Base-by-base conservation (phyloP, 306 rosid genomes). In the Betula pendula region DNA sequence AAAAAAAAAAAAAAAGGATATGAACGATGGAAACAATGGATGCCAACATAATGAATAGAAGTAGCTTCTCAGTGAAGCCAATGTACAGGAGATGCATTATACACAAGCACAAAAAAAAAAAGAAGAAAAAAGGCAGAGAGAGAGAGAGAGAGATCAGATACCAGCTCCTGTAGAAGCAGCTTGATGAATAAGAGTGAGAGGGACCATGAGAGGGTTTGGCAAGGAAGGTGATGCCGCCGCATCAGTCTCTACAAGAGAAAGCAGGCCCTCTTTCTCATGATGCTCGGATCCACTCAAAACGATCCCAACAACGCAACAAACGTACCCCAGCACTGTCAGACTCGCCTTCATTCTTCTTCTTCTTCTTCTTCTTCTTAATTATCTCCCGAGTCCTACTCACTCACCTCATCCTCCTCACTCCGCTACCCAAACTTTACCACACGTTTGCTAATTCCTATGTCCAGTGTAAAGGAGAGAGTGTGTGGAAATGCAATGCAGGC, bases 151-250 rank as follows among this genome's bases (percentile, higher is more conserved):
- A 38, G 68, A n/a, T n/a, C n/a, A 55, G 51, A 72, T 40, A 93
- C 95, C 96, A 43, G 98, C 96, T 83, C 93, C 97, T 48, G 82
- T 87, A 48, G 92, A 84, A 84, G 82, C 88, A 81, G 98, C 98
- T 77, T 82, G 80, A 19, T 79, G 75, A 77, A 93, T 91, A 27
- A 93, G 97, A 87, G 93, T 83, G 83, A 89, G 93, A 44, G 84
- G 83, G 0, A 93, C 89, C 85, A 83, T 55, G 73, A 93, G 90
- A 72, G 94, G 90, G 25, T 65, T 27, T 7, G 85, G 29, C 25
- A 81, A 53, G 70, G 84, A 6, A 14, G 68, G 70, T 47, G 82
- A 71, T 44, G n/a, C 35, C 0, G 72, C 84, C 0, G 19, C 77
- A 63, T 86, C 79, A 81, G 80, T 83, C 60, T 87, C 80, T 2